Conservation (phyloP, 345 rosid species). For the Populus pruinosa region DNA sequence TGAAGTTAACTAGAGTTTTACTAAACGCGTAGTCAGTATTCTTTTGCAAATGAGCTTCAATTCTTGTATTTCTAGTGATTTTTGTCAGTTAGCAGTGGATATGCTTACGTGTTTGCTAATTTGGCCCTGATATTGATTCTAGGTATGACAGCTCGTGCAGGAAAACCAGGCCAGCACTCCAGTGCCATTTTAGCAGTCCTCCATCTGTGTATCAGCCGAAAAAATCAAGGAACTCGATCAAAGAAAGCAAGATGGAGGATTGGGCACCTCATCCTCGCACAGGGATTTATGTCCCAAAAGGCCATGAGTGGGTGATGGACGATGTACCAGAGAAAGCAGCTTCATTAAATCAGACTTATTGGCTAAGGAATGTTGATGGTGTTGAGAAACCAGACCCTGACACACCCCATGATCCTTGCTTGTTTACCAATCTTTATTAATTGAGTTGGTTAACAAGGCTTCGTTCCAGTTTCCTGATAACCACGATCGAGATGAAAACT, state of each 20-base stretch:
- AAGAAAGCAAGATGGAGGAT: neutral
- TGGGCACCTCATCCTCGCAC: conserved; percentile 72
- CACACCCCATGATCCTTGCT: conserved; percentile 1
- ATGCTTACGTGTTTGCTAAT: neutral
- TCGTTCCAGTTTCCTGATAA: neutral
- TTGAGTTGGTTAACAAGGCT: neutral
- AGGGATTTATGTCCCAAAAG: conserved; percentile 59
- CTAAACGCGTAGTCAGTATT: neutral
- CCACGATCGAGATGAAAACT: neutral
- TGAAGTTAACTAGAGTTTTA: neutral
- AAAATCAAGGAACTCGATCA: neutral
- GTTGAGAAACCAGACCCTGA: conserved; percentile 42
- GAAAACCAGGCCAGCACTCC: neutral
- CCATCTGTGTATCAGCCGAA: neutral
- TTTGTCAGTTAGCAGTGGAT: neutral
- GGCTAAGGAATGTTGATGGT: conserved; percentile 55
- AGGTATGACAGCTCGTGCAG: conserved; percentile 6
- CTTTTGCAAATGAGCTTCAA: neutral
- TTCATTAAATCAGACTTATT: conserved; percentile 37
- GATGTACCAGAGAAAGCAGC: conserved; percentile 57
- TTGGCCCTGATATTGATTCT: neutral
- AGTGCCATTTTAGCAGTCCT: neutral
- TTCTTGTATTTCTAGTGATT: neutral
- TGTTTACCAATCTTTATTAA: neutral
- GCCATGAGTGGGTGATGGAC: conserved; percentile 59